Conservation (phyloP, 495 filamentous ascomycete genomes). For the Bacidia rubella region DNA sequence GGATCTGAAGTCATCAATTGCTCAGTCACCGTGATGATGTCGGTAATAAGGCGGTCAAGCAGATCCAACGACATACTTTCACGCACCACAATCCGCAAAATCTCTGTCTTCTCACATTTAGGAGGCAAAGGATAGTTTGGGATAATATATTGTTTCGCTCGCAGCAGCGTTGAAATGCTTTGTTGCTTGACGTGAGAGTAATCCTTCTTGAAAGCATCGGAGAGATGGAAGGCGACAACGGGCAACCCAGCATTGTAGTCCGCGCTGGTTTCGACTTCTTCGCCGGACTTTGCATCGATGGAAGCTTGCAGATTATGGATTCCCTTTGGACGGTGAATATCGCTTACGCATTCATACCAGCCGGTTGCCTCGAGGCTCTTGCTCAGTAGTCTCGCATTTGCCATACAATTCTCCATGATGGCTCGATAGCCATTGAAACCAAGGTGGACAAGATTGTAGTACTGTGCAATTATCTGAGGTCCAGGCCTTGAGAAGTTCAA, state of each 20-base stretch:
- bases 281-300: slow-evolving; percentile 26
- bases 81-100: slow-evolving; percentile 54
- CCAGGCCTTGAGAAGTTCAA: slow-evolving; percentile 67
- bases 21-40: slow-evolving; percentile 43
- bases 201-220: slow-evolving; percentile 45
- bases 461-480: slow-evolving; percentile 59
- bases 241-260: slow-evolving; percentile 56
- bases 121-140: slow-evolving; percentile 64
- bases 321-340: slow-evolving; percentile 49
- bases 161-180: slow-evolving; percentile 47
- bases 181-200: slow-evolving; percentile 56
- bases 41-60: slow-evolving; percentile 45
- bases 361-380: slow-evolving; percentile 54
- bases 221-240: slow-evolving; percentile 56
- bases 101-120: slow-evolving; percentile 47
- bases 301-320: slow-evolving; percentile 19
- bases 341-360: slow-evolving; percentile 57
- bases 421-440: slow-evolving; percentile 50
- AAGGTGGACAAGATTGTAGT: slow-evolving; percentile 65
- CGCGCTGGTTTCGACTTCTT: slow-evolving; percentile 37
- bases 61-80: slow-evolving; percentile 59
- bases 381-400: slow-evolving; percentile 53
- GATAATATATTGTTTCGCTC: slow-evolving; percentile 62
- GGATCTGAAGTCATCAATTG: slow-evolving; percentile 39
- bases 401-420: slow-evolving; percentile 60